These are phyloP conservation scores for Coniochaeta sp. DNA, from an alignment of 2,329 filamentous ascomycete species.

Conservation along the genomic window DNA sequence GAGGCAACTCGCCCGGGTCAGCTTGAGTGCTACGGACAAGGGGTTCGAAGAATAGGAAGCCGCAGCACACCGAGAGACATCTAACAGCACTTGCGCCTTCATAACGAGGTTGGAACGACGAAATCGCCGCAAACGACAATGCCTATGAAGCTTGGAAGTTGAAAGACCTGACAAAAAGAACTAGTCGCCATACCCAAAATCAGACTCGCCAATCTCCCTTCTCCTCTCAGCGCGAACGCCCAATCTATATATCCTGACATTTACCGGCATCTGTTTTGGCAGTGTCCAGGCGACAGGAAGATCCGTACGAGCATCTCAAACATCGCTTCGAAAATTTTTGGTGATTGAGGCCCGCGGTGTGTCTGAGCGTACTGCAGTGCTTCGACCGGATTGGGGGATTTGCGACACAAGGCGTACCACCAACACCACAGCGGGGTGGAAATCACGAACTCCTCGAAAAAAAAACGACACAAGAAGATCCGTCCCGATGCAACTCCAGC, in stretches of 20 bases:
- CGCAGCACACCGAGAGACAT: background rate
- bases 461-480: background rate
- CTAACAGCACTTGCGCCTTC: background rate
- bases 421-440: slow-evolving; percentile 6
- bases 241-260: background rate
- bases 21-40: background rate
- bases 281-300: slow-evolving; percentile 4
- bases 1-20: background rate
- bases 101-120: background rate
- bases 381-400: slow-evolving; percentile 14
- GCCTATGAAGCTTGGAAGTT: too few species aligned
- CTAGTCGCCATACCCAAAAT: background rate
- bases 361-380: slow-evolving; percentile 13
- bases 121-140: background rate
- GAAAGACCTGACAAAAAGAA: background rate
- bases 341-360: background rate
- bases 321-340: slow-evolving; percentile 5
- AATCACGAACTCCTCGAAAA: background rate
- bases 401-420: slow-evolving; percentile 15
- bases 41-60: background rate
- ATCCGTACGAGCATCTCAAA: slow-evolving; percentile 8
- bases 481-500: background rate
- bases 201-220: too few species aligned
- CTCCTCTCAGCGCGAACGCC: background rate
- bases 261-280: background rate